Percentiles rank a stretch among this genome's conserved stretches.
phyloP scores from a whole-genome alignment of 2,329 filamentous ascomycete species.

The Fusarium sp. region DNA sequence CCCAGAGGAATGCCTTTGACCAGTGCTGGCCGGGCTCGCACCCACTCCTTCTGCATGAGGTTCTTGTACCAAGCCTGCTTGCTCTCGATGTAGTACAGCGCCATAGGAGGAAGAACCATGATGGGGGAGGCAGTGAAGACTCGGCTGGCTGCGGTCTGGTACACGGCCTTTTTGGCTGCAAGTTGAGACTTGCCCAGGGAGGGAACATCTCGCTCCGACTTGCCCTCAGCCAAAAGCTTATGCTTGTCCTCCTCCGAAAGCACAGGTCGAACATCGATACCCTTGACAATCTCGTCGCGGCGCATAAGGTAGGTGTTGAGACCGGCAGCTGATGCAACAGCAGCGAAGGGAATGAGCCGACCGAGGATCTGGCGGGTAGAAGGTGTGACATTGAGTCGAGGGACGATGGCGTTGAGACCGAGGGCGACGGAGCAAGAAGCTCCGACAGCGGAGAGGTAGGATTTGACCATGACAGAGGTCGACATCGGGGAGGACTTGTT shows the following conservation, averaged over 20 bases:
- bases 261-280: constrained; percentile 93
- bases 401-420: constrained; percentile 91
- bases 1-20: constrained; percentile 71
- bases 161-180: constrained; percentile 90
- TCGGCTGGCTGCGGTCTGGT: constrained; percentile 91
- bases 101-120: constrained; percentile 93
- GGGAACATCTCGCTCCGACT: constrained; percentile 74
- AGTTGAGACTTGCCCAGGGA: constrained; percentile 89
- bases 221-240: constrained; percentile 69
- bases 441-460: constrained; percentile 91
- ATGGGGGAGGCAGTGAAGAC: constrained; percentile 96
- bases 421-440: constrained; percentile 95
- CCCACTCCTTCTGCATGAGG: constrained; percentile 77
- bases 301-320: constrained; percentile 99
- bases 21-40: constrained; percentile 81
- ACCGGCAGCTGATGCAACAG: constrained; percentile 90
- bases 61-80: constrained; percentile 58
- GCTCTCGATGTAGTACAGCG: constrained; percentile 85
- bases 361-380: constrained; percentile 82
- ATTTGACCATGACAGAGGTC: constrained; percentile 84
- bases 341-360: constrained; percentile 95
- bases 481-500: constrained; percentile 96
- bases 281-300: constrained; percentile 91
- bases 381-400: constrained; percentile 84
- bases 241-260: constrained; percentile 78